These are phyloP conservation scores for Penicillium decumbens DNA, from an alignment of 2,329 filamentous ascomycete species.

Conservation along the genomic window DNA sequence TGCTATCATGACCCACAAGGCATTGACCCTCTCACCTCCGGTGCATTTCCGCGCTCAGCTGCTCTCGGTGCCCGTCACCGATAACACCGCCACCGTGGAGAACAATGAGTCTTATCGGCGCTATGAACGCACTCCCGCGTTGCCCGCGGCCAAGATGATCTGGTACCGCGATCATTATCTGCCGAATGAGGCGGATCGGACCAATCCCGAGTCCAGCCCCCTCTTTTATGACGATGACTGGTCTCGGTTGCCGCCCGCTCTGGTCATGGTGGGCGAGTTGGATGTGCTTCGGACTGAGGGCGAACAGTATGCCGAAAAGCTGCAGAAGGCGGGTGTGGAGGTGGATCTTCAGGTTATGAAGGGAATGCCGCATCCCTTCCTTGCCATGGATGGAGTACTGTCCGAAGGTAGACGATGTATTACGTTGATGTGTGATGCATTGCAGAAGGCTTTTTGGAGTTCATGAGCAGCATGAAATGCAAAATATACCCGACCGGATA, in stretches of 20 bases:
- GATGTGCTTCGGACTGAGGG: constrained; percentile 56
- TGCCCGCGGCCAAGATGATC: constrained; percentile 55
- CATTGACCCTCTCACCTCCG: constrained; percentile 36
- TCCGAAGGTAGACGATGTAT: constrained; percentile 52
- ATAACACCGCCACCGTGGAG: constrained; percentile 50
- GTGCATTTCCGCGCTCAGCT: constrained; percentile 48
- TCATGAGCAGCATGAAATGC: background rate
- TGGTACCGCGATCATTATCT: constrained; percentile 59
- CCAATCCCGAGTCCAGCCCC: constrained; percentile 52
- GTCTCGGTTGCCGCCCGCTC: constrained; percentile 48
- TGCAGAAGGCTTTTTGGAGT: constrained; percentile 36
- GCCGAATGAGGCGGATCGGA: constrained; percentile 45
- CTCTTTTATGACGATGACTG: constrained; percentile 51
- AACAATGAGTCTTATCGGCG: constrained; percentile 49
- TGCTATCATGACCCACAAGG: constrained; percentile 51
- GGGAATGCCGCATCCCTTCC: constrained; percentile 56
- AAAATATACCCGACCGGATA: background rate
- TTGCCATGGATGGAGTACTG: constrained; percentile 55
- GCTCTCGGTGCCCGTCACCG: constrained; percentile 55
- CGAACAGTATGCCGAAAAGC: constrained; percentile 48
- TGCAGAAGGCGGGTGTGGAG: constrained; percentile 46
- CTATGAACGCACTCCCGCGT: constrained; percentile 50
- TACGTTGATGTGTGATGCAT: constrained; percentile 41
- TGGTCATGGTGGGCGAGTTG: constrained; percentile 53
- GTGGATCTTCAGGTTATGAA: constrained; percentile 50